phyloP scores from a whole-genome alignment of 805 yeast species.

The Yamadazyma kitorensis region DNA sequence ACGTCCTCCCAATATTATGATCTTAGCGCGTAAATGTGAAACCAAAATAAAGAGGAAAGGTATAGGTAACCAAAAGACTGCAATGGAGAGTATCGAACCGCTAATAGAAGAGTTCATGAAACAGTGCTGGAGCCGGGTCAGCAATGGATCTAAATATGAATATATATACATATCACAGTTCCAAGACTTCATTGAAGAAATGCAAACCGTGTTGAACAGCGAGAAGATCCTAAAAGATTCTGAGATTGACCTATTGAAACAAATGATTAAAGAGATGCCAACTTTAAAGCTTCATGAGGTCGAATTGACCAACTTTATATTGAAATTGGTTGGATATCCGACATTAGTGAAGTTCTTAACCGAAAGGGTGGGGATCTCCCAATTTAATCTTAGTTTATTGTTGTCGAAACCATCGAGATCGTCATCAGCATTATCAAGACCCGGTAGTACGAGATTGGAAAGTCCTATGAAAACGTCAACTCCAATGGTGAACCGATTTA shows the following conservation, averaged over 20 bases:
- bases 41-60: too few relatives aligned
- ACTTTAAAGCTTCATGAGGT: slow-evolving; percentile 18
- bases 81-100: slow-evolving; percentile 6
- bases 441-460: not conserved
- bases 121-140: slow-evolving; percentile 19
- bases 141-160: slow-evolving; percentile 11
- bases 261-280: slow-evolving; percentile 18
- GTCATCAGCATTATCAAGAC: not conserved
- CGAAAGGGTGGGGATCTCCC: slow-evolving; percentile 19
- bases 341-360: slow-evolving; percentile 20
- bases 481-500: not conserved
- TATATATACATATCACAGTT: slow-evolving; percentile 23
- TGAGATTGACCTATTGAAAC: slow-evolving; percentile 15
- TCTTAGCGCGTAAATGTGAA: too few relatives aligned
- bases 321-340: slow-evolving; percentile 19
- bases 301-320: slow-evolving; percentile 23
- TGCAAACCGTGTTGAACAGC: slow-evolving; percentile 18
- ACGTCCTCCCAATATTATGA: too few relatives aligned
- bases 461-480: not conserved
- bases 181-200: slow-evolving; percentile 17
- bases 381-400: slow-evolving; percentile 6
- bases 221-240: slow-evolving; percentile 16
- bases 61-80: too few relatives aligned
- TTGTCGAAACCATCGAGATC: slow-evolving; percentile 6
- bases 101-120: slow-evolving; percentile 19